Evolutionary conservation across 2,329 filamentous ascomycete species (phyloP).

Genomic region (Pseudodiploospora longispora): DNA sequence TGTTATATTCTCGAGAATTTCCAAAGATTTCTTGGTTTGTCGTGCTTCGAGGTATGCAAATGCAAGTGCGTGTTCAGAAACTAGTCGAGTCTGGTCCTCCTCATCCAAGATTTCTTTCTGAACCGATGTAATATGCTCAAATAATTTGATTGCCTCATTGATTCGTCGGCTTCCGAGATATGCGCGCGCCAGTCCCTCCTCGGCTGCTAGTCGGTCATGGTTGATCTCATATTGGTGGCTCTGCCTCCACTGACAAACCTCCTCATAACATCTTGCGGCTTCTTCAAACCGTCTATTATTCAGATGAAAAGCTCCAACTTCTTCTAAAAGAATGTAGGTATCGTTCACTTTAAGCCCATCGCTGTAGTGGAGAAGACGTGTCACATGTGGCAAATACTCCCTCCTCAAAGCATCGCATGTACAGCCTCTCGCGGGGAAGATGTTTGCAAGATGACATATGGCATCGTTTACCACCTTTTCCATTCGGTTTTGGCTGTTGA

Average conservation of each 20-base stretch:
- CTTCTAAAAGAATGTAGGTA: not conserved
- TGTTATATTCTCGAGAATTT: conserved; percentile 1
- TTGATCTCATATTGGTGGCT: conserved; percentile 2
- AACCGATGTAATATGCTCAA: not conserved
- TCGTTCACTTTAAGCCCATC: not conserved
- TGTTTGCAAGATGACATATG: conserved; percentile 1
- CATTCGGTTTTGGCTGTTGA: not conserved
- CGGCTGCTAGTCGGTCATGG: conserved; percentile 2
- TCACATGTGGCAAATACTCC: conserved; percentile 1
- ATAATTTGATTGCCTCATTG: not conserved
- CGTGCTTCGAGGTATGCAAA: not conserved
- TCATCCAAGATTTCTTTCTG: not conserved
- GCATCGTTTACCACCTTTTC: not conserved
- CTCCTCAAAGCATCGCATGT: not conserved
- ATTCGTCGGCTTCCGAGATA: not conserved
- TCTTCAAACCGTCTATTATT: conserved; percentile 5
- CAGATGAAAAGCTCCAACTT: conserved; percentile 6
- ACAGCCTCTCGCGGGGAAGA: not conserved
- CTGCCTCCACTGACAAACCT: not conserved
- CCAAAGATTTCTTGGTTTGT: conserved; percentile 1
- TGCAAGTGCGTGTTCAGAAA: conserved; percentile 2
- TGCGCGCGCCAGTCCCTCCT: conserved; percentile 2
- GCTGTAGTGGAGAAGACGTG: not conserved
- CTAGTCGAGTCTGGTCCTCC: not conserved
- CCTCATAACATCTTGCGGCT: not conserved